Evolutionary conservation across 2,329 filamentous ascomycete genomes (phyloP).

Genomic region (Trichoderma breve): DNA sequence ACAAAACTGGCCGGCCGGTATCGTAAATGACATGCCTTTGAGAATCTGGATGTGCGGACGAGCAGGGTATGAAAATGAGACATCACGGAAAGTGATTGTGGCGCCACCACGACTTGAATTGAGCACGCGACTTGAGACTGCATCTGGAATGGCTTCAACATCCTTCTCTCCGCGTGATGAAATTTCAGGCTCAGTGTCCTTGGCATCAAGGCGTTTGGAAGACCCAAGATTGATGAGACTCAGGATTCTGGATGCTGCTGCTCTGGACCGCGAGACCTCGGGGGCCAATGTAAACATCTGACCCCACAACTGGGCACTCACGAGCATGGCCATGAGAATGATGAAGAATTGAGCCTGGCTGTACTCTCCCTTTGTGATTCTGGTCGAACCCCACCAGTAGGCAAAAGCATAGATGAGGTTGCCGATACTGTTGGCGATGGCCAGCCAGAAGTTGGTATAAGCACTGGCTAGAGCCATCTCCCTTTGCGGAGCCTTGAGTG

Average conservation of each 20-base stretch:
- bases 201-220: constrained; percentile 25
- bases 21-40: constrained; percentile 52
- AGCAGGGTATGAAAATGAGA: constrained; percentile 65
- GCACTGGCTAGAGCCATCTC: constrained; percentile 51
- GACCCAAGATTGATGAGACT: constrained; percentile 48
- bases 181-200: constrained; percentile 20
- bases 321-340: constrained; percentile 67
- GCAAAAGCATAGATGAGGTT: constrained; percentile 72
- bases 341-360: constrained; percentile 70
- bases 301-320: constrained; percentile 70
- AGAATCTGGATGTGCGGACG: constrained; percentile 59
- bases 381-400: constrained; percentile 77
- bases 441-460: constrained; percentile 58
- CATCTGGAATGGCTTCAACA: constrained; percentile 39
- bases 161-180: constrained; percentile 30
- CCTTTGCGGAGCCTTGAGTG: constrained; percentile 50
- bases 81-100: constrained; percentile 54
- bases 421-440: constrained; percentile 58
- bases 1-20: constrained; percentile 59
- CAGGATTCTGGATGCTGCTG: constrained; percentile 58
- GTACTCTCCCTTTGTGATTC: constrained; percentile 65
- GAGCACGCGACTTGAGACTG: constrained; percentile 5
- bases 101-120: constrained; percentile 35
- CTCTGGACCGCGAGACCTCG: constrained; percentile 66
- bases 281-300: constrained; percentile 74